Conservation (phyloP, 331 rosid species). For the Pyracantha coccinea region DNA sequence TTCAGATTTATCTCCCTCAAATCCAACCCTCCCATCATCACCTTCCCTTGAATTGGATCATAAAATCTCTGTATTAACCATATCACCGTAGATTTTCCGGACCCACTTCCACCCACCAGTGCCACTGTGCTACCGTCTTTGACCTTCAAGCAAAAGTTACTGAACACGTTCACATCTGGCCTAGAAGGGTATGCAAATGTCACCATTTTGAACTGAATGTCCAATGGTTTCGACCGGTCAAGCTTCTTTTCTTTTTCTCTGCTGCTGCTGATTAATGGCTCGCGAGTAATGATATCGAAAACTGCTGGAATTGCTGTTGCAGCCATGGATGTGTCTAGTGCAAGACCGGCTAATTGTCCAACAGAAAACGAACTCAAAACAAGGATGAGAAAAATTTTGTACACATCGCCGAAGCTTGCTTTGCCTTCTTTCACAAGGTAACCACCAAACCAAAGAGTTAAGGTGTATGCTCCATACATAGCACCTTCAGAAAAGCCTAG, state of each 20-base stretch:
- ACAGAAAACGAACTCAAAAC: constrained; percentile 90
- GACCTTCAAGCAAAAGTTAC: constrained; percentile 53
- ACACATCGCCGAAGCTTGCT: constrained; percentile 48
- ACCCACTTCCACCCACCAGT: constrained; percentile 78
- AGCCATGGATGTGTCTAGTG: constrained; percentile 82
- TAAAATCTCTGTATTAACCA: constrained; percentile 87
- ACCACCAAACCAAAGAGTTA: constrained; percentile 73
- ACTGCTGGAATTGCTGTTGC: constrained; percentile 58
- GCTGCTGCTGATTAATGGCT: constrained; percentile 42
- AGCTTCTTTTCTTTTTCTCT: constrained; percentile 33
- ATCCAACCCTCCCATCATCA: constrained; percentile 59
- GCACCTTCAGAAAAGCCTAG: constrained; percentile 78
- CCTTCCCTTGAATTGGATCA: constrained; percentile 79
- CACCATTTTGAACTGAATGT: constrained; percentile 65
- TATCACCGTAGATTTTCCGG: constrained; percentile 82
- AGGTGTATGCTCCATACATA: constrained; percentile 76
- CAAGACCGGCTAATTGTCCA: constrained; percentile 83
- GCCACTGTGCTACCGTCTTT: constrained; percentile 72
- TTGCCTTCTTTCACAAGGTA: constrained; percentile 38
- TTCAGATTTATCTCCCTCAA: constrained; percentile 61
- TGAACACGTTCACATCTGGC: constrained; percentile 61
- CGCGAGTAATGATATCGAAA: constrained; percentile 51
- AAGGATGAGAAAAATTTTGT: constrained; percentile 77
- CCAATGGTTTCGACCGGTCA: constrained; percentile 34
- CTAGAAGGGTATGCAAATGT: constrained; percentile 81